Percentiles rank a stretch among this genome's conserved stretches.
Conservation (phyloP, 2,329 filamentous ascomycete genomes). For the Fusarium dlaminii region DNA sequence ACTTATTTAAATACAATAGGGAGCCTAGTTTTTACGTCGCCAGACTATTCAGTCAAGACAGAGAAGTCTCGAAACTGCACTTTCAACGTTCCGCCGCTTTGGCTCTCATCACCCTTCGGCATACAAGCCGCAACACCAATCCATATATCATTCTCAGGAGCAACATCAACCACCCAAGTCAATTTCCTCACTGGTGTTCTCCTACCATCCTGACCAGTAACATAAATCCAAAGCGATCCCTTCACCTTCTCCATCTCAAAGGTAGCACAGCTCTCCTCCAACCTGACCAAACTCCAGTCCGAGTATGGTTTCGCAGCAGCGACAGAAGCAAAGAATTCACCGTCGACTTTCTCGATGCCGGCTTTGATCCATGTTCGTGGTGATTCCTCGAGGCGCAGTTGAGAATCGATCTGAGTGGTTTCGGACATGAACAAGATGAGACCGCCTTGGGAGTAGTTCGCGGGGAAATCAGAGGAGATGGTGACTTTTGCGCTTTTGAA, state of each 20-base stretch:
- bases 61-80: neutral
- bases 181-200: neutral
- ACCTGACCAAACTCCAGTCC: neutral
- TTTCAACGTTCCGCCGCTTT: neutral
- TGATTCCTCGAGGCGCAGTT: neutral
- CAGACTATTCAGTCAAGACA: neutral
- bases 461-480: neutral
- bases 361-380: conserved; percentile 4
- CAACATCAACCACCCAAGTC: neutral
- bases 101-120: neutral
- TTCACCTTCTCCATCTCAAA: conserved; percentile 7
- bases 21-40: fast-evolving
- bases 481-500: neutral
- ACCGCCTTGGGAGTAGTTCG: neutral
- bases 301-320: neutral
- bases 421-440: neutral
- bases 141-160: neutral
- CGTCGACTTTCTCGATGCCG: neutral
- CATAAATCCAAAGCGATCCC: neutral
- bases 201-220: neutral
- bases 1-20: fast-evolving
- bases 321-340: neutral
- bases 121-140: conserved; percentile 2
- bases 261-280: neutral
- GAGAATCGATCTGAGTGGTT: neutral